Conservation (phyloP, 2,329 filamentous ascomycete species). For the Parastagonospora avenae region DNA sequence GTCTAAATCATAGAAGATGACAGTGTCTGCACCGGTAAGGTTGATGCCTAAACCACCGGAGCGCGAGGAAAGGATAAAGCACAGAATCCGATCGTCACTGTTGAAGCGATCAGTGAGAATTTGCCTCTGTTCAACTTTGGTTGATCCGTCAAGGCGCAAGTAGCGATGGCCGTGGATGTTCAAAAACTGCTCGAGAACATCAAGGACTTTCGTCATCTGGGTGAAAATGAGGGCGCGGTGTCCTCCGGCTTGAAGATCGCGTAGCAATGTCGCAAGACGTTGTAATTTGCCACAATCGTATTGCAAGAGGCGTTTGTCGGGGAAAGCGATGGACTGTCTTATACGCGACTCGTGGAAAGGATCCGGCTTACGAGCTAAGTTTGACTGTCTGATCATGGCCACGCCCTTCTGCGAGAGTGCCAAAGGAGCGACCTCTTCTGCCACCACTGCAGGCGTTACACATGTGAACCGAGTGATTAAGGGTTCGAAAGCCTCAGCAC, state of each 20-base stretch:
- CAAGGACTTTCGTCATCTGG: conserved; percentile 98
- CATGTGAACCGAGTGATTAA: conserved; percentile 88
- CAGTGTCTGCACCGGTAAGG: conserved; percentile 92
- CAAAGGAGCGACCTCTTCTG: conserved; percentile 73
- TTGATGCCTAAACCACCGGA: conserved; percentile 97
- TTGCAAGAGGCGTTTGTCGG: conserved; percentile 92
- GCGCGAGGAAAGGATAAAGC: conserved; percentile 92
- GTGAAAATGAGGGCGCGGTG: conserved; percentile 98
- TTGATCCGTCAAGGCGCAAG: conserved; percentile 92
- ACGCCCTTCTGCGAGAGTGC: conserved; percentile 64
- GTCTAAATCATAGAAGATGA: conserved; percentile 98
- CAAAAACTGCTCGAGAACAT: conserved; percentile 95
- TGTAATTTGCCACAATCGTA: conserved; percentile 98
- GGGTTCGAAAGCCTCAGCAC: conserved; percentile 73
- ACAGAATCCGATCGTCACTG: conserved; percentile 86
- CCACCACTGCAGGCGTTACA: conserved; percentile 86
- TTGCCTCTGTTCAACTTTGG: conserved; percentile 93
- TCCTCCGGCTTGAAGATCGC: conserved; percentile 83
- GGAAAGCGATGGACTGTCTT: conserved; percentile 92
- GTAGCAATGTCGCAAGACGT: conserved; percentile 81
- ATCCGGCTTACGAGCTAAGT: conserved; percentile 65
- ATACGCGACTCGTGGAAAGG: conserved; percentile 94
- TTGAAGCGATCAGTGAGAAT: conserved; percentile 97
- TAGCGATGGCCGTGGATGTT: conserved; percentile 99
- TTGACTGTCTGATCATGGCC: conserved; percentile 61